A percentile compares a stretch with the other conserved stretches of the same genome.
phyloP scores from a whole-genome alignment of 202 grass and related monocot genomes.

The Bolboschoenoplectus hybrid region DNA sequence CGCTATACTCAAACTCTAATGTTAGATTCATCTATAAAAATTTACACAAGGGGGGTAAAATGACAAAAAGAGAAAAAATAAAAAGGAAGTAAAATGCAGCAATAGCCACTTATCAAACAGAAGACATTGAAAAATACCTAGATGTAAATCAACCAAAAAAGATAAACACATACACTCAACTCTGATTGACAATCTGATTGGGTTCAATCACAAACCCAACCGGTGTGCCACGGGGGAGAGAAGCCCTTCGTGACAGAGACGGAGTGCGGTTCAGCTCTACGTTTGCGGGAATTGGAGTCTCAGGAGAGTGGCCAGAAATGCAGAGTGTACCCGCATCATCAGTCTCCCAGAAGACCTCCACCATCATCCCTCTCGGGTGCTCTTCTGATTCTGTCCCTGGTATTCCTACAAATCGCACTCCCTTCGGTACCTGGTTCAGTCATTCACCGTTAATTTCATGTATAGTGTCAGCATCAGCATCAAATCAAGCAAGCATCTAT shows the following conservation, averaged over 20 bases:
- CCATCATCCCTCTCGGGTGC: conserved; percentile 84
- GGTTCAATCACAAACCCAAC: conserved; percentile 66
- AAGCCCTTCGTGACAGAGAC: conserved; percentile 53
- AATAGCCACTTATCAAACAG: conserved; percentile 32
- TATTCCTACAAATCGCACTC: conserved; percentile 85
- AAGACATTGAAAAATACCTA: conserved; percentile 33
- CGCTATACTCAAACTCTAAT: neutral
- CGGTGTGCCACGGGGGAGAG: conserved; percentile 28
- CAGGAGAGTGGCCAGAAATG: conserved; percentile 73
- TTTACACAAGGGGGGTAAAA: neutral
- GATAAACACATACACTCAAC: conserved; percentile 26
- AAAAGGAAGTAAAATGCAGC: conserved; percentile 28
- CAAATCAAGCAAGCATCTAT: neutral
- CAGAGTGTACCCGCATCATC: conserved; percentile 79
- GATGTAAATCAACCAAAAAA: conserved; percentile 43
- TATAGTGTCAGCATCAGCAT: neutral
- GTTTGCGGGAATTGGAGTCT: conserved; percentile 58
- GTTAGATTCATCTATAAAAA: conserved; percentile 18
- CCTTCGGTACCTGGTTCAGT: conserved; percentile 76
- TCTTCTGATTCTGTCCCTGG: conserved; percentile 79
- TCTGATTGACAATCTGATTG: conserved; percentile 47
- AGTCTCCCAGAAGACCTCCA: conserved; percentile 92
- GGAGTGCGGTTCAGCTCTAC: conserved; percentile 52
- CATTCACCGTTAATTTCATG: neutral
- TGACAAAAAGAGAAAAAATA: neutral